Percentiles rank a stretch among this genome's conserved stretches.
Evolutionary conservation across 2,329 filamentous ascomycete species (phyloP).

Genomic region (Penicillium sp.): DNA sequence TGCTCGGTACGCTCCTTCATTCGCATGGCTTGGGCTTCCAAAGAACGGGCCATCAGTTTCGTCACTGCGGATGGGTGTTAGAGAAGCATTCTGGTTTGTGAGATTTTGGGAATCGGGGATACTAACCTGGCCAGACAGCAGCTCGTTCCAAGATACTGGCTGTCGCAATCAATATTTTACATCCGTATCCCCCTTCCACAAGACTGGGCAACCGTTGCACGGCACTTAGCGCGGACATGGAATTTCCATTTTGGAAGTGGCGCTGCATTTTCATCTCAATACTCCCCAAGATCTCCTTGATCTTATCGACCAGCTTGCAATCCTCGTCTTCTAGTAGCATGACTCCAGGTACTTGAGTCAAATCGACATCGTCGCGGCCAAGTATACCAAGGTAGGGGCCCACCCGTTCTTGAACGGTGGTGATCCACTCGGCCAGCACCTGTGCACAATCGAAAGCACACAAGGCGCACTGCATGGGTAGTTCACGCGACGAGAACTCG

Average conservation of each 20-base stretch:
- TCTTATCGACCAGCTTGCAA: conserved; percentile 70
- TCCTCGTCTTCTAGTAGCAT: conserved; percentile 91
- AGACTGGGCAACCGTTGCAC: conserved; percentile 49
- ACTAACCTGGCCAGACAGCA: conserved; percentile 81
- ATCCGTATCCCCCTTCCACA: conserved; percentile 66
- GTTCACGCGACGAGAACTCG: conserved; percentile 71
- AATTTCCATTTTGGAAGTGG: conserved; percentile 47
- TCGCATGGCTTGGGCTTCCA: conserved; percentile 56
- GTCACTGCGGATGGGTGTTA: conserved; percentile 44
- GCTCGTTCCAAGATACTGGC: conserved; percentile 81
- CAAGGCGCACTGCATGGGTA: conserved; percentile 82
- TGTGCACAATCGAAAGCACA: conserved; percentile 91
- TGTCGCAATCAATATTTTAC: conserved; percentile 73
- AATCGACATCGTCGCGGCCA: conserved; percentile 71
- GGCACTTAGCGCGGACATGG: conserved; percentile 44
- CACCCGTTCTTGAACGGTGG: conserved; percentile 87
- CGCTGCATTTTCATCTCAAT: conserved; percentile 70
- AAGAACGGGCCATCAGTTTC: conserved; percentile 59
- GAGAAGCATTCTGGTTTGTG: neutral
- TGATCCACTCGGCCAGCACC: conserved; percentile 87
- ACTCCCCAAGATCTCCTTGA: conserved; percentile 66
- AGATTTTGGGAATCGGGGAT: neutral
- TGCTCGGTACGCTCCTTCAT: conserved; percentile 51
- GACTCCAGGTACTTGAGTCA: conserved; percentile 70
- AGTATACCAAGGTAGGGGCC: conserved; percentile 79